phyloP scores from a whole-genome alignment of 768 basidiomycete species.

The Leccinum boreale region DNA sequence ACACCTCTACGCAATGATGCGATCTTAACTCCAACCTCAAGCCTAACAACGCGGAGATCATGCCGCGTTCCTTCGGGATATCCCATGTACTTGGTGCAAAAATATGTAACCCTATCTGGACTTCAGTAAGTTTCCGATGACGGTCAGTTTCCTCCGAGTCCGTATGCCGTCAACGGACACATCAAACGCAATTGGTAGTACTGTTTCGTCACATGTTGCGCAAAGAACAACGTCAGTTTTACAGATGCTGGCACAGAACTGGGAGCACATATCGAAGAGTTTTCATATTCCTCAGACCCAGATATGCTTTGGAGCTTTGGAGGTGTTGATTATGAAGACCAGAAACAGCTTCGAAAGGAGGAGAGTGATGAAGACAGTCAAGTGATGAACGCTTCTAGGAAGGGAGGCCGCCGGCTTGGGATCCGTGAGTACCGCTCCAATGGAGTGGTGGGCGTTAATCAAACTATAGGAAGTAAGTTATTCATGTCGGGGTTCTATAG shows the following conservation, averaged over 20 bases:
- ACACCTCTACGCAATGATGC: neutral
- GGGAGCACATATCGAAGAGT: conserved; percentile 20
- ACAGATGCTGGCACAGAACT: conserved; percentile 20
- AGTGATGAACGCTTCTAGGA: conserved; percentile 33
- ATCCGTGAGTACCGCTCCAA: conserved; percentile 4
- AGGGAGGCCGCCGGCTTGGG: conserved; percentile 29
- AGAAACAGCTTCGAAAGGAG: conserved; percentile 40
- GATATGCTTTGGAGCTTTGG: neutral
- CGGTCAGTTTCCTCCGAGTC: neutral
- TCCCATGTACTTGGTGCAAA: conserved; percentile 26
- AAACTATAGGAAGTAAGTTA: neutral
- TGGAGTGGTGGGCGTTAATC: neutral
- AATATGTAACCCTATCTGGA: neutral
- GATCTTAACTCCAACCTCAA: conserved; percentile 24
- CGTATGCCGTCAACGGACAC: conserved; percentile 38
- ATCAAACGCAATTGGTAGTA: conserved; percentile 43
- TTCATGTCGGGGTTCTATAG: too few species aligned
- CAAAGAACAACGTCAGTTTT: conserved; percentile 13
- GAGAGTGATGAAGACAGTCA: conserved; percentile 54
- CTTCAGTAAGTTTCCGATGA: neutral
- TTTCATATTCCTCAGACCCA: conserved; percentile 6
- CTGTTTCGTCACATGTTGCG: conserved; percentile 20
- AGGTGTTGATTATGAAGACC: conserved; percentile 45
- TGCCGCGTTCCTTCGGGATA: conserved; percentile 29
- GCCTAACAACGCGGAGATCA: conserved; percentile 29